Base-by-base conservation (phyloP, 2,329 filamentous ascomycete genomes). In the Colletotrichum filicis region DNA sequence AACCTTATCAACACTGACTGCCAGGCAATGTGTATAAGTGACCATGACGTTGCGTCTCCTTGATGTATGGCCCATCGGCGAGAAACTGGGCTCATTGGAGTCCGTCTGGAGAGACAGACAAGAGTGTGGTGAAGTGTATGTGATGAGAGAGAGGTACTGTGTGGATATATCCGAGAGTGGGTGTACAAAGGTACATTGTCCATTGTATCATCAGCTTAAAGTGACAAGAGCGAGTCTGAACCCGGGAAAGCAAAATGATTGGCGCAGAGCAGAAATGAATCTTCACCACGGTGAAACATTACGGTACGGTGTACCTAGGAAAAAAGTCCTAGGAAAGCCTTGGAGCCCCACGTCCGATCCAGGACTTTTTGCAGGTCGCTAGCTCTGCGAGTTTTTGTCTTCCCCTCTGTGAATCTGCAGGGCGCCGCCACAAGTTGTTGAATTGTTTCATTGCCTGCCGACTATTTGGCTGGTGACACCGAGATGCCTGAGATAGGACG, bases 271-370 rank as follows among this genome's bases (percentile, higher is more conserved):
- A 55, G 52, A 57, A 28, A 57, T 66, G 66, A 70, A 59, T 70
- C 71, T 73, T 73, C 60, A 71, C 55, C 60, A 22, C 35, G 56
- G 71, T 73, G 71, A 70, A 73, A 73, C 71, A 61, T 16, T 26
- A 24, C 16, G 37, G 37, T 42, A 24, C 24, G 24, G 24, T 24
- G 24, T 24, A 42, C 26, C 26, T 5, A 14, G 5, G 9, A 22
- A 46, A 70, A 73, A 73, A 65, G 71, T 73, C 66, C 66, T 73
- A 70, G 60, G 66, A 73, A 65, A 67, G 70, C 66, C 66, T 73
- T 66, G 55, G 66, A 70, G 70, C 70, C 70, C 70, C 70, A 73
- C 66, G 60, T 52, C 66, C 22, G 58, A 35, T 55, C 49, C 55
- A 70, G 66, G 66, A 70, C 66, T 70, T 70, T 61, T 35, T 19